These are phyloP conservation scores for Daedaleopsis nitida DNA, from an alignment of 768 basidiomycete genomes.

Conservation along the genomic window DNA sequence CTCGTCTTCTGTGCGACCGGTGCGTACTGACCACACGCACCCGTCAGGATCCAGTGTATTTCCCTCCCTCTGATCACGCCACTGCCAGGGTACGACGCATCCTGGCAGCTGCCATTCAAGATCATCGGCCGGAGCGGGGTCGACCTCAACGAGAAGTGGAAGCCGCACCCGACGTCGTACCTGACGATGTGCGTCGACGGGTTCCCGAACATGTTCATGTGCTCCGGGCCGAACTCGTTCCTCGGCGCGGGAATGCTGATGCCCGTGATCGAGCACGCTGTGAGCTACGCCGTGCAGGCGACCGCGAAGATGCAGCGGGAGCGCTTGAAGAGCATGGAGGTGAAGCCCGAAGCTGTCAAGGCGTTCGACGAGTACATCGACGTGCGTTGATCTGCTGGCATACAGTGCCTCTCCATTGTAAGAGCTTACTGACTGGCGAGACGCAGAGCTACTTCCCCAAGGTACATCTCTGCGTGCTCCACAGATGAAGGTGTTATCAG, in stretches of 20 bases:
- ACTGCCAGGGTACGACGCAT: conserved; percentile 51
- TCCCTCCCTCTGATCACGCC: not conserved
- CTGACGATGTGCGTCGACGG: conserved; percentile 59
- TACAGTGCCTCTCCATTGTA: not conserved
- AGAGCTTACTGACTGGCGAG: conserved; percentile 7
- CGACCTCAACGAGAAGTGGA: conserved; percentile 54
- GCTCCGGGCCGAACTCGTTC: conserved; percentile 56
- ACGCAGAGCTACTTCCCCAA: conserved; percentile 49
- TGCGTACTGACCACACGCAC: conserved; percentile 16
- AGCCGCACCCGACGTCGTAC: conserved; percentile 58
- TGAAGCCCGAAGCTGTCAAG: conserved; percentile 56
- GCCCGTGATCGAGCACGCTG: conserved; percentile 54
- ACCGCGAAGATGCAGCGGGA: conserved; percentile 65
- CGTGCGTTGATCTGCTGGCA: conserved; percentile 36
- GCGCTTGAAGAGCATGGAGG: conserved; percentile 61
- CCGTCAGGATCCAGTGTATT: no score
- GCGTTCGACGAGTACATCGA: conserved; percentile 66
- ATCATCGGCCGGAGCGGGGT: conserved; percentile 56
- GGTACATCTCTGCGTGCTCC: conserved; percentile 29
- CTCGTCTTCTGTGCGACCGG: conserved; percentile 67
- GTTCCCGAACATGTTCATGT: conserved; percentile 71
- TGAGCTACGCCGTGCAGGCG: conserved; percentile 57
- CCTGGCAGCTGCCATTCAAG: conserved; percentile 48
- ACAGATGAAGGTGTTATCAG: not conserved
- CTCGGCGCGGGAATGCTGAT: conserved; percentile 60